Percentiles rank a stretch among this genome's conserved stretches.
Evolutionary conservation across 1,139 yeast genomes (phyloP).

Genomic region (Protomyces macrosporus): DNA sequence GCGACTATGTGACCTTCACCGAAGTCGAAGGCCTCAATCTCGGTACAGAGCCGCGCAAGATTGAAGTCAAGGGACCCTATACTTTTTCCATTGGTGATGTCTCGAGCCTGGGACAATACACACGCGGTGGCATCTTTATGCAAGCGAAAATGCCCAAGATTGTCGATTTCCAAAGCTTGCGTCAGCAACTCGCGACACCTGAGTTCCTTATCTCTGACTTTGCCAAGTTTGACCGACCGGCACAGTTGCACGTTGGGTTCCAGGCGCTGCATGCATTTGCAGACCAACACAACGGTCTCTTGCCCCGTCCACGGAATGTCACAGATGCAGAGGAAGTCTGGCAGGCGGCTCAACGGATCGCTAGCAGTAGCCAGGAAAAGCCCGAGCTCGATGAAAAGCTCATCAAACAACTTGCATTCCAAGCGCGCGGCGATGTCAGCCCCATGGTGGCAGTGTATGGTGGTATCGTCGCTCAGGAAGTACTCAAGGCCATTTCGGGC

Average conservation of each 20-base stretch:
- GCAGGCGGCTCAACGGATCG: slow-evolving; percentile 56
- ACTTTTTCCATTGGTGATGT: slow-evolving; percentile 67
- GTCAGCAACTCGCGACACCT: slow-evolving; percentile 65
- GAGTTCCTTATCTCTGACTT: slow-evolving; percentile 77
- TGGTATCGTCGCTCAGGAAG: slow-evolving; percentile 95
- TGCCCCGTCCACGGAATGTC: slow-evolving; percentile 72
- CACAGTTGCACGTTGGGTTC: slow-evolving; percentile 84
- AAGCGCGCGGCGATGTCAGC: slow-evolving; percentile 87
- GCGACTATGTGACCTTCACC: slow-evolving; percentile 79
- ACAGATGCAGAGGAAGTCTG: slow-evolving; percentile 70
- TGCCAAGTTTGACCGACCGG: slow-evolving; percentile 89
- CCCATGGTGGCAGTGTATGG: slow-evolving; percentile 88
- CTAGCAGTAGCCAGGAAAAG: slow-evolving; percentile 54
- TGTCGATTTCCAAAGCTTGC: slow-evolving; percentile 58
- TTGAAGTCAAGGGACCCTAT: slow-evolving; percentile 87
- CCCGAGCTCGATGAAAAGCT: slow-evolving; percentile 59
- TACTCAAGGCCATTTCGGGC: slow-evolving; percentile 87
- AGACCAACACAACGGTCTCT: slow-evolving; percentile 53
- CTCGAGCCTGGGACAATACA: slow-evolving; percentile 53
- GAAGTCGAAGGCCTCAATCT: slow-evolving; percentile 67
- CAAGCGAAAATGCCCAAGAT: slow-evolving; percentile 81
- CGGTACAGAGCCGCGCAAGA: slow-evolving; percentile 64
- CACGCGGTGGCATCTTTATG: slow-evolving; percentile 81
- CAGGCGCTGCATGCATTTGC: slow-evolving; percentile 78
- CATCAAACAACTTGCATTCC: slow-evolving; percentile 67